phyloP scores from a whole-genome alignment of 345 rosid species.

The Arabis hirsuta region DNA sequence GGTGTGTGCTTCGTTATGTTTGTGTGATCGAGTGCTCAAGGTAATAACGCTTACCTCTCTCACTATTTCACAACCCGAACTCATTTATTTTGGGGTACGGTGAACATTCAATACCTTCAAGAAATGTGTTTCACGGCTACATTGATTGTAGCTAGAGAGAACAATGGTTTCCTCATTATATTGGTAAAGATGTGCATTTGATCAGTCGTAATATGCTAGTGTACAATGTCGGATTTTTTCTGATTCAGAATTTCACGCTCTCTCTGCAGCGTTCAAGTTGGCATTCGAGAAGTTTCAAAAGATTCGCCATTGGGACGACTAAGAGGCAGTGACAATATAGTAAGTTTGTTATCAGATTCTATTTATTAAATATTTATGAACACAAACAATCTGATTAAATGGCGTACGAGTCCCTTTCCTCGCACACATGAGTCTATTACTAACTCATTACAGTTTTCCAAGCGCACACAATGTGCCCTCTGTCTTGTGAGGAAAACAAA shows the following conservation, averaged over 20 bases:
- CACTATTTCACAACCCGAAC: neutral
- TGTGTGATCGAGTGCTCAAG: slow-evolving; percentile 79
- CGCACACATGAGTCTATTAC: neutral
- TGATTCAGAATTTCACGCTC: slow-evolving; percentile 21
- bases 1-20: slow-evolving; percentile 89
- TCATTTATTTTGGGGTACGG: neutral
- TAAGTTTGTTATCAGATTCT: slow-evolving; percentile 40
- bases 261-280: slow-evolving; percentile 76
- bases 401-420: neutral
- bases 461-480: neutral
- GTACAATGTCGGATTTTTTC: neutral
- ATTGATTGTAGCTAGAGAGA: slow-evolving; percentile 8
- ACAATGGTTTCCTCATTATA: neutral
- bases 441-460: neutral
- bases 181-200: neutral
- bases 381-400: neutral
- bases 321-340: slow-evolving; percentile 96
- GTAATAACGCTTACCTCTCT: slow-evolving; percentile 45
- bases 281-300: slow-evolving; percentile 84
- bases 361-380: neutral
- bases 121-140: neutral
- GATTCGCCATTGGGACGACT: slow-evolving; percentile 84
- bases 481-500: neutral
- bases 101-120: slow-evolving; percentile 1
- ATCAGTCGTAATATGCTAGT: neutral